These are phyloP conservation scores for Sphagnum magellanicum DNA, from an alignment of 228 moss, liverwort and hornwort species.

Conservation along the genomic window DNA sequence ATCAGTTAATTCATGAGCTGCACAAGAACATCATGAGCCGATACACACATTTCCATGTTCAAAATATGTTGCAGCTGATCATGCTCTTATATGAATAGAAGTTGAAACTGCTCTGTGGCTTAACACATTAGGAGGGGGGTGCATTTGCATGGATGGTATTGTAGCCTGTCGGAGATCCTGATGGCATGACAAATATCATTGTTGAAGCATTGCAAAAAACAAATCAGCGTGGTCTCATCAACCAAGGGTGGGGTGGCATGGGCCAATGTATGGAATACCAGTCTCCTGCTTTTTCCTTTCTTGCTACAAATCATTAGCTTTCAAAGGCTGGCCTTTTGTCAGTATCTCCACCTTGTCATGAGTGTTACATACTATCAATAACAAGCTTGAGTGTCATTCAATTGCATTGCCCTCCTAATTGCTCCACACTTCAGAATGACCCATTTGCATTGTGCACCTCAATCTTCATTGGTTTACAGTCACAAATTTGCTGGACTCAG, in stretches of 20 bases:
- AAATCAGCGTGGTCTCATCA: constrained; percentile 78
- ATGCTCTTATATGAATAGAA: neutral
- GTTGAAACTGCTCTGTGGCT: neutral
- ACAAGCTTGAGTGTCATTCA: no score
- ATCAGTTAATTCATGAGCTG: no score
- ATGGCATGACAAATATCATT: constrained; percentile 83
- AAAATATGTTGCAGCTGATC: neutral
- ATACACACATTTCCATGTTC: no score
- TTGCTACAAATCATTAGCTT: neutral
- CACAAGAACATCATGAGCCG: no score
- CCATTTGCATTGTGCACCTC: no score
- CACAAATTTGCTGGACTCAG: no score
- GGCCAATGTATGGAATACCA: constrained; percentile 61
- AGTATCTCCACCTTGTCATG: neutral
- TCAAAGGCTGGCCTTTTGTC: neutral
- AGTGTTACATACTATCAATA: neutral
- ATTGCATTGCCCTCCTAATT: no score
- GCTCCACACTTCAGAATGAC: no score
- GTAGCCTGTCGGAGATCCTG: constrained; percentile 87
- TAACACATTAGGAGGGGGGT: neutral
- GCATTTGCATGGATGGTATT: constrained; percentile 4
- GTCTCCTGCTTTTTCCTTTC: neutral
- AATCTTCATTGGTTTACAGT: no score
- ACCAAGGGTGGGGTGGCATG: constrained; percentile 90
- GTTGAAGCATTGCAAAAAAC: constrained; percentile 70